phyloP scores from a whole-genome alignment of 2,329 filamentous ascomycete genomes.

The Fusarium avenaceum region DNA sequence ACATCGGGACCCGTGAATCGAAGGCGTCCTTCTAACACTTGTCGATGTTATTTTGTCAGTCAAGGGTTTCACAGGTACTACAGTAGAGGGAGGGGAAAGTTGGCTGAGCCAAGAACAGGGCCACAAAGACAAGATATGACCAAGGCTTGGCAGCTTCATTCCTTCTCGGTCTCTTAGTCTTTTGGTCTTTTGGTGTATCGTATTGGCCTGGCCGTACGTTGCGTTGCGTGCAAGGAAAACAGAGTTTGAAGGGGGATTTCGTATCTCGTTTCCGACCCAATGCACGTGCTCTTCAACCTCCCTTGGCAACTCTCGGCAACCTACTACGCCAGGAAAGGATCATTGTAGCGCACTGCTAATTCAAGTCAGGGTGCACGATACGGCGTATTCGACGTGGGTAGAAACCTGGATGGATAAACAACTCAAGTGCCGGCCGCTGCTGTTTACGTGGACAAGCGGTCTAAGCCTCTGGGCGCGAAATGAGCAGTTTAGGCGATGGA shows the following conservation, averaged over 20 bases:
- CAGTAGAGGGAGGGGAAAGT: background rate
- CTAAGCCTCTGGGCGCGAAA: constrained; percentile 35
- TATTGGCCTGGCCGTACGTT: background rate
- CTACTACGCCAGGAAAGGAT: background rate
- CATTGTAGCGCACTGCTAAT: constrained; percentile 1
- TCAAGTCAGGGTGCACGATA: background rate
- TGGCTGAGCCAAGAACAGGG: constrained; percentile 11
- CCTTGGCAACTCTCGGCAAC: background rate
- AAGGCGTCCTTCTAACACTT: constrained; percentile 32
- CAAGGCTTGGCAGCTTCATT: constrained; percentile 21
- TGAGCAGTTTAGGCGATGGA: constrained; percentile 20
- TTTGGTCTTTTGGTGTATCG: background rate
- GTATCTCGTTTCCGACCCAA: constrained; percentile 46
- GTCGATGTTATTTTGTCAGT: constrained; percentile 37
- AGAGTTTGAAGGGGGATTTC: constrained; percentile 39
- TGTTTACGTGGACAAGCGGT: constrained; percentile 33
- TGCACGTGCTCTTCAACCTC: constrained; percentile 19
- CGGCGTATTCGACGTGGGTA: constrained; percentile 19
- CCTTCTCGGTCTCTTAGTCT: background rate
- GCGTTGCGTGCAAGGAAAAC: constrained; percentile 22
- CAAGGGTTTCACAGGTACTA: constrained; percentile 27
- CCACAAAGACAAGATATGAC: constrained; percentile 9
- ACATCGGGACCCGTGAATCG: constrained; percentile 29
- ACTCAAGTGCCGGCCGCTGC: constrained; percentile 10
- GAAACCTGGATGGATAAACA: constrained; percentile 10